Evolutionary conservation across 2,329 filamentous ascomycete species (phyloP), one percentile per base, ranked within the genome.

Genomic region (Beauveria rudraprayagi): DNA sequence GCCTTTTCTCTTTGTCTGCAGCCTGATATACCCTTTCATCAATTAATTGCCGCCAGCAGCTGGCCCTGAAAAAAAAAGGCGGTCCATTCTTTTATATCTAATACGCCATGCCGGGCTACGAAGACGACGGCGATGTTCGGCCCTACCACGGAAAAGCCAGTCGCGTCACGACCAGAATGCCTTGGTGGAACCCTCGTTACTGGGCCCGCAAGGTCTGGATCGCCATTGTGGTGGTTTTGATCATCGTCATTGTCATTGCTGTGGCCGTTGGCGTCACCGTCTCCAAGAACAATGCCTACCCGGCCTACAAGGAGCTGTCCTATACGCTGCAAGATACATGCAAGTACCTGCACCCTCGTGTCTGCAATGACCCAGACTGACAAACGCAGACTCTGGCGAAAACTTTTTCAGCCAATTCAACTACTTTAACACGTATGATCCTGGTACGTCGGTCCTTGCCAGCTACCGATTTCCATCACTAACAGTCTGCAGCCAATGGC

Each of bases 151-250:
- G 66, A 52, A 63, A 63, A 61, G 26, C 67, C 22, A 66, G 64
- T 3, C 66, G 61, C 24, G 67, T 67, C 17, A 63, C 34, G 19
- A 55, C 71, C 6, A 66, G 63, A 30, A 70, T 68, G 63, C 70
- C 73, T 8, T 73, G 70, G 70, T 83, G 78, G 70, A 75, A 84
- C 63, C 77, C 79, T 0, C 74, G 75, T 55, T 75, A 75, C 52
- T 87, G 84, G 84, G 72, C 77, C 46, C 78, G 79, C 67, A 78
- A 76, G 62, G 75, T 73, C 11, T 86, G 80, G 79, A 68, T 76
- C 24, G 71, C 76, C 40, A 67, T 80, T 6, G 76, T 65, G 3
- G 68, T 73, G 1, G 64, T 75, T 1, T 60, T 77, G 2, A 71
- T 71, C 26, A 68, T 86, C 16, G 66, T 83, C 46, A 72, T 83